phyloP scores from a whole-genome alignment of 148 eudicot species.

The Silene conica region DNA sequence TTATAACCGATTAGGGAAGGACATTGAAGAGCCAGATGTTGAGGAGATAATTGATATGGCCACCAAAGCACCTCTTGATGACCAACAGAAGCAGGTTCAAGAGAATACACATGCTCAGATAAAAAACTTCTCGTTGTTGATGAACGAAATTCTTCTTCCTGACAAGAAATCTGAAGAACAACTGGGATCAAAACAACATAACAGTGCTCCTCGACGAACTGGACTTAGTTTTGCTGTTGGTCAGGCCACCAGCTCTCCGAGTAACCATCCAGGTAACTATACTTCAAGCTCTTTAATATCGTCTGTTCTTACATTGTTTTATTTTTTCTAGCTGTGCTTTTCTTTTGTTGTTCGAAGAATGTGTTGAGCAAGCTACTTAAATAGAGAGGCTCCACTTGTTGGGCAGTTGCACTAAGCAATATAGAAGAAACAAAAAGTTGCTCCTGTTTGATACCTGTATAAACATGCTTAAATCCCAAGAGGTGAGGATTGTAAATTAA shows the following conservation, averaged over 20 bases:
- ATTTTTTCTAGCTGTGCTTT: background rate
- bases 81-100: constrained; percentile 84
- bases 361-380: background rate
- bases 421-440: background rate
- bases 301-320: background rate
- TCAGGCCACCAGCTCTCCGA: constrained; percentile 30
- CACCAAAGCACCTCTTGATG: constrained; percentile 60
- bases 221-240: constrained; percentile 89
- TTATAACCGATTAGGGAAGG: constrained; percentile 74
- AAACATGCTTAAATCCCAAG: background rate
- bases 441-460: background rate
- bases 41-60: constrained; percentile 91
- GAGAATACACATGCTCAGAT: constrained; percentile 77
- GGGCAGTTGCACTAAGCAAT: background rate
- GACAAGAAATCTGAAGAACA: constrained; percentile 26
- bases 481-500: background rate
- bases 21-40: constrained; percentile 75
- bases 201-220: constrained; percentile 41
- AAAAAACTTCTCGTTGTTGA: constrained; percentile 45
- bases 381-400: background rate
- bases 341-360: background rate
- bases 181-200: constrained; percentile 26
- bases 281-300: constrained; percentile 9
- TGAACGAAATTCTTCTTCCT: constrained; percentile 81
- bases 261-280: constrained; percentile 47